A percentile compares a stretch with the other conserved stretches of the same genome.
Conservation (phyloP, 2,329 filamentous ascomycete genomes). For the Aspergillus fischeri region DNA sequence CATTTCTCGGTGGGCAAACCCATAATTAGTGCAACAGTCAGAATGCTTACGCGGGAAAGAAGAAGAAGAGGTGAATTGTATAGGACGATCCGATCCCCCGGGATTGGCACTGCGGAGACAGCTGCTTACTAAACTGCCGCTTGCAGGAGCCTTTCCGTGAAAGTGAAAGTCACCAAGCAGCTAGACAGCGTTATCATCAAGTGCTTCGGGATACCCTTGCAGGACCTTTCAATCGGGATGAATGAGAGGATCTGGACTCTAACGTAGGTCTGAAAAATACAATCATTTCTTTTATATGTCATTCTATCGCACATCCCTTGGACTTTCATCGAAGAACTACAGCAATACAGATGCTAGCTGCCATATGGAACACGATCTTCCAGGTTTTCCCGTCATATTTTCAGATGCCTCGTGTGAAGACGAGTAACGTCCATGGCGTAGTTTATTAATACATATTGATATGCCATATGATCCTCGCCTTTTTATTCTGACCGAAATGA, state of each 20-base stretch:
- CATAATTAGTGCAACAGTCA: background rate
- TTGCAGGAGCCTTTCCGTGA: background rate
- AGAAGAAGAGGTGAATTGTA: background rate
- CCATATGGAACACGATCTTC: background rate
- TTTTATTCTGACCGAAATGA: constrained; percentile 30
- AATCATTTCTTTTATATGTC: background rate
- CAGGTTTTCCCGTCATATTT: background rate
- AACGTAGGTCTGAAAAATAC: background rate
- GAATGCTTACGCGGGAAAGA: background rate
- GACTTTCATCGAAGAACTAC: background rate
- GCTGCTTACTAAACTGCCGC: background rate
- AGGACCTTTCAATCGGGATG: background rate
- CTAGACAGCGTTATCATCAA: too few species aligned
- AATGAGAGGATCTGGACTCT: background rate
- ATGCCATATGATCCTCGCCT: background rate
- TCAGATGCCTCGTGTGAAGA: background rate
- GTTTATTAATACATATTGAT: background rate
- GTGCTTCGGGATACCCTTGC: too few species aligned
- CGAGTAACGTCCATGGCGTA: background rate
- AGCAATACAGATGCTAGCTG: background rate
- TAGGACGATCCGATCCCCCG: background rate
- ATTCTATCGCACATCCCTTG: background rate
- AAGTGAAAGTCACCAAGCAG: too few species aligned
- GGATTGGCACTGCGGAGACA: background rate
- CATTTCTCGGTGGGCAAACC: background rate